Base-by-base conservation (phyloP, 345 rosid species). In the Eucalyptus marginata region DNA sequence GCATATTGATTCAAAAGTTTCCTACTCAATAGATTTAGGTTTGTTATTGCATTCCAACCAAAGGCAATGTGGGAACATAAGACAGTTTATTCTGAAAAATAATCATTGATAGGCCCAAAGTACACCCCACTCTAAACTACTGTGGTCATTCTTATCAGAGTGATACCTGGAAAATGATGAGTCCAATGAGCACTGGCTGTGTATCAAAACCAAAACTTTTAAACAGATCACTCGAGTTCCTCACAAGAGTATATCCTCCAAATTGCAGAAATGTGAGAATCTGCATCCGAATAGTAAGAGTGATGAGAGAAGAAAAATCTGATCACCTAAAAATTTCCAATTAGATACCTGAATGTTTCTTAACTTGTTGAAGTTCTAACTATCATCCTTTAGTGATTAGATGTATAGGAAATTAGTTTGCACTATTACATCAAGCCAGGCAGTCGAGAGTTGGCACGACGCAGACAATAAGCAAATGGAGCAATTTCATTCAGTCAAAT, bases 231-330 rank as follows among this genome's bases (percentile, higher is more conserved):
- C 92, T 92, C 44, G 99, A 97, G 93, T 97, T 98, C 94, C 99
- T 96, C 90, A 98, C 99, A 90, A 98, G 99, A 86, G 99, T 95
- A 91, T 97, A 97, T 89, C 99, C 99, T 93, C 99, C 99, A 88
- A 96, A 98, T 89, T 97, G 99, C 92, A 96, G 92, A 66, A 98
- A 90, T 13, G 99, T 94, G 91, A 97, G 99, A 86, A 97, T 93
- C 99, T 98, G 96, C 92, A 87, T 40, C 84, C 29, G 2, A 13
- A 40, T 20, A 76, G 47, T 40, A 76, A 76, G 25, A 76, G 84
- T 76, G 44, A 36, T 22, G 84, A 76, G 47, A 76, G 24, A 36
- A 12, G 5, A 71, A 36, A 71, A 76, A 71, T 71, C 27, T 36
- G 46, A 71, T 71, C 27, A 71, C 81, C 81, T 18, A 36, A 36